These are phyloP conservation scores for Cladobotryum mycophilum DNA, from an alignment of 2,329 filamentous ascomycete genomes.

Conservation along the genomic window DNA sequence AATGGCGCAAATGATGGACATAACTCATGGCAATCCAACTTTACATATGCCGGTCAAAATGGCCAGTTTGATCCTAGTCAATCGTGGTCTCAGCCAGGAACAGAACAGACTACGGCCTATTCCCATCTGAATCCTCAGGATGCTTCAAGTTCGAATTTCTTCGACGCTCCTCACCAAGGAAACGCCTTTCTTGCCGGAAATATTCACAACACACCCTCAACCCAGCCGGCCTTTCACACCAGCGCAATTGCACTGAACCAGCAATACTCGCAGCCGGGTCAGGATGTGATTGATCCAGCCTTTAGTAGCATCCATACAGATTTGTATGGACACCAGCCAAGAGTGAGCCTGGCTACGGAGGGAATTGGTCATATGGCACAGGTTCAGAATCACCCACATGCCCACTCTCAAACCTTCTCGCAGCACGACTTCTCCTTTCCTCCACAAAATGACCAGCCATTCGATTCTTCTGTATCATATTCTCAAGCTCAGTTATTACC, in stretches of 20 bases:
- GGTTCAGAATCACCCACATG: slow-evolving; percentile 24
- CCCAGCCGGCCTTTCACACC: slow-evolving; percentile 24
- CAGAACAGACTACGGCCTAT: slow-evolving; percentile 26
- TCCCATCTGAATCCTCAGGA: slow-evolving; percentile 28
- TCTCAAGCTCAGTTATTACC: slow-evolving; percentile 28
- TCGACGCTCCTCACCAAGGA: slow-evolving; percentile 27
- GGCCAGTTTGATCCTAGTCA: slow-evolving; percentile 34
- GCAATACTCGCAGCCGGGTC: slow-evolving; percentile 27
- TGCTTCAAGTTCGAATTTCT: slow-evolving; percentile 27
- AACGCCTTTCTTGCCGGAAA: slow-evolving; percentile 26
- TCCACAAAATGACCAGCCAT: slow-evolving; percentile 26
- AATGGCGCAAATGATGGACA: slow-evolving; percentile 29
- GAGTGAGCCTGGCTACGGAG: slow-evolving; percentile 21
- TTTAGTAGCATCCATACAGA: slow-evolving; percentile 33
- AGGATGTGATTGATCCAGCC: slow-evolving; percentile 32
- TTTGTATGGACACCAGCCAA: slow-evolving; percentile 31
- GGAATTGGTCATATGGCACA: slow-evolving; percentile 20
- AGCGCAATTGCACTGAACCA: slow-evolving; percentile 26
- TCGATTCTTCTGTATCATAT: slow-evolving; percentile 26
- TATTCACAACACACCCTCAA: slow-evolving; percentile 24
- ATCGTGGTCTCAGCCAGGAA: slow-evolving; percentile 31
- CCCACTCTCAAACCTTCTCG: slow-evolving; percentile 27
- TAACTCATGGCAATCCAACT: slow-evolving; percentile 30
- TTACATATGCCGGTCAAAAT: slow-evolving; percentile 26
- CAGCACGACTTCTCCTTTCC: slow-evolving; percentile 29